Conservation (phyloP, 306 rosid species). For the Gastrolobium bilobum region DNA sequence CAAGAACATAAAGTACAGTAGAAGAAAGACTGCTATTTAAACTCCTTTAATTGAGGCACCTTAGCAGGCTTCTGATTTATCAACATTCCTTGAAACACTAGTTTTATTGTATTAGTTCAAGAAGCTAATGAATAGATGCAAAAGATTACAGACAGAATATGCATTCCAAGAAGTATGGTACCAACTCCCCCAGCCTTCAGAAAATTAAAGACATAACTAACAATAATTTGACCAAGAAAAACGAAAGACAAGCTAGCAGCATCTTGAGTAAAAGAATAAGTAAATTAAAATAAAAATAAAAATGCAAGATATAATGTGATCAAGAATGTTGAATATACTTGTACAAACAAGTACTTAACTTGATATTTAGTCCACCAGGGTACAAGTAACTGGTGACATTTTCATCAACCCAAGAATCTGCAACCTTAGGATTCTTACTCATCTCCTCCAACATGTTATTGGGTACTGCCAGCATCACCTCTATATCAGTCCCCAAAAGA, state of each 20-base stretch:
- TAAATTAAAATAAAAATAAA: not conserved
- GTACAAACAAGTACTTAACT: slow-evolving; percentile 62
- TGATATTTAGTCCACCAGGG: slow-evolving; percentile 89
- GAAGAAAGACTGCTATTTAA: slow-evolving; percentile 18
- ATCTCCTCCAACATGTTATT: slow-evolving; percentile 75
- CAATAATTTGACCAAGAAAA: slow-evolving; percentile 48
- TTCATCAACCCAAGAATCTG: slow-evolving; percentile 88
- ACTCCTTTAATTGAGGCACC: slow-evolving; percentile 1
- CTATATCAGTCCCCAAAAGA: slow-evolving; percentile 76
- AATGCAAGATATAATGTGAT: not conserved
- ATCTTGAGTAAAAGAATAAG: not conserved
- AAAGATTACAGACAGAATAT: not conserved
- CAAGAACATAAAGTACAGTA: slow-evolving; percentile 3
- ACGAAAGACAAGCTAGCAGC: not conserved
- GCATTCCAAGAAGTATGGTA: not conserved
- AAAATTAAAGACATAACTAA: not conserved
- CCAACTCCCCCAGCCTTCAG: not conserved
- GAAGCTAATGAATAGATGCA: slow-evolving; percentile 17
- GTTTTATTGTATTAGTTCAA: slow-evolving; percentile 12
- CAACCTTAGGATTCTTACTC: slow-evolving; percentile 68
- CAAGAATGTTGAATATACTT: slow-evolving; percentile 4
- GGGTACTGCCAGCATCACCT: slow-evolving; percentile 89
- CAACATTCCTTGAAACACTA: not conserved
- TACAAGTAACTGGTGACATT: slow-evolving; percentile 79
- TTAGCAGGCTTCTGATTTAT: slow-evolving; percentile 9